These are phyloP conservation scores for Coprinopsis strossmayeri DNA, from an alignment of 768 basidiomycete species.

Conservation along the genomic window DNA sequence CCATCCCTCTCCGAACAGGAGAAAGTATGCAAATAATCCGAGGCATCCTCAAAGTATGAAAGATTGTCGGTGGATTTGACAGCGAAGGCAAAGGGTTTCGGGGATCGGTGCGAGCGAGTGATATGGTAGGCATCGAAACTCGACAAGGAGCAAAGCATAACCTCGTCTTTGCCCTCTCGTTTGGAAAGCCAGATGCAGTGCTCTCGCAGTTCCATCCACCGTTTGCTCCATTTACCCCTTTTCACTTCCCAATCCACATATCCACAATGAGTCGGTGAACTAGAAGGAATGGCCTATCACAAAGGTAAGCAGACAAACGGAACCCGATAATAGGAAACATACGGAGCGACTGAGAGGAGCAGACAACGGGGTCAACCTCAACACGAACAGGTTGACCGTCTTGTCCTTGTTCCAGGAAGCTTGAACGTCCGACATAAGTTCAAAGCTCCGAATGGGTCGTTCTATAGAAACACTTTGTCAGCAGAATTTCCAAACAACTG, in stretches of 20 bases:
- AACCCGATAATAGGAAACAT: constrained; percentile 18
- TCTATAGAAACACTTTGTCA: constrained; percentile 41
- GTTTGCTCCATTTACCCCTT: constrained; percentile 92
- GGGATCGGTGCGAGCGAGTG: constrained; percentile 71
- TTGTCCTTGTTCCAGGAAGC: constrained; percentile 87
- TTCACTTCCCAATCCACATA: constrained; percentile 89
- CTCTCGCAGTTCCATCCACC: constrained; percentile 83
- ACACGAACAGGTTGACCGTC: constrained; percentile 70
- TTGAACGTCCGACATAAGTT: constrained; percentile 72
- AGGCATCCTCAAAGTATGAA: constrained; percentile 78
- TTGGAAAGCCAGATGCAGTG: constrained; percentile 86
- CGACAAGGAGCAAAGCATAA: constrained; percentile 74
- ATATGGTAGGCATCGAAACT: constrained; percentile 86
- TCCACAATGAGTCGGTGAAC: constrained; percentile 39
- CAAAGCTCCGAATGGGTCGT: constrained; percentile 84
- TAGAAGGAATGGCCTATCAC: constrained; percentile 35
- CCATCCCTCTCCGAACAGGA: constrained; percentile 72
- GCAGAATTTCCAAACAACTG: neutral
- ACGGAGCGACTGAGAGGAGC: constrained; percentile 53
- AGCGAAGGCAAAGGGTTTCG: constrained; percentile 80
- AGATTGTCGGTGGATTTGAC: constrained; percentile 86
- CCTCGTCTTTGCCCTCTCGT: constrained; percentile 87
- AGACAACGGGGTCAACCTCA: constrained; percentile 68
- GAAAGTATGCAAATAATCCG: constrained; percentile 86
- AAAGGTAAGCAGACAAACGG: constrained; percentile 10